These are phyloP conservation scores for Talinum fruticosum DNA, from an alignment of 148 eudicot species.

Conservation along the genomic window DNA sequence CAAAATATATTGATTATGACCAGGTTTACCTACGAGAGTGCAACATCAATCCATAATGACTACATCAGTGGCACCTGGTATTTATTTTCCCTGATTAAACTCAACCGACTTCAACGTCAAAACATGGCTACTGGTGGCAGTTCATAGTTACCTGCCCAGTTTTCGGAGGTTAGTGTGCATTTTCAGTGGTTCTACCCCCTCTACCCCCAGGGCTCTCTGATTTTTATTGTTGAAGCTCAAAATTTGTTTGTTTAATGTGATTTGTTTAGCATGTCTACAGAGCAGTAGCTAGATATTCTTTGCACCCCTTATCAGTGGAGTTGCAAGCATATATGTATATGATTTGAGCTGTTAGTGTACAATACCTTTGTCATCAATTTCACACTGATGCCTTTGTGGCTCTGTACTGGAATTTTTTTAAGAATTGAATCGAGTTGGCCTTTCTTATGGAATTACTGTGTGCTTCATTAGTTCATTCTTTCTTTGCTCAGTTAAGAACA, in stretches of 20 bases:
- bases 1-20: slow-evolving; percentile 63
- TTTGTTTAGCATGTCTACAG: neutral
- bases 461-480: neutral
- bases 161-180: slow-evolving; percentile 6
- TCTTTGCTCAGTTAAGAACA: neutral
- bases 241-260: slow-evolving; percentile 7
- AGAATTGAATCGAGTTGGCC: neutral
- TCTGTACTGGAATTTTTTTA: neutral
- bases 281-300: slow-evolving; percentile 15
- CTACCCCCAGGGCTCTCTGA: neutral
- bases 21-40: slow-evolving; percentile 68
- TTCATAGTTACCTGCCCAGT: neutral
- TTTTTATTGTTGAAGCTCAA: slow-evolving; percentile 8
- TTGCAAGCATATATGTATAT: slow-evolving; percentile 13
- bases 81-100: neutral
- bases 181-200: neutral
- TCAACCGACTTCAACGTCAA: neutral
- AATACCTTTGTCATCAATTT: neutral
- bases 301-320: slow-evolving; percentile 3
- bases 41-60: slow-evolving; percentile 57
- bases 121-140: neutral
- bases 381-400: neutral
- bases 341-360: slow-evolving; percentile 10
- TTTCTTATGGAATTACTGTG: neutral
- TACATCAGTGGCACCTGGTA: neutral